phyloP scores from a whole-genome alignment of 2,329 filamentous ascomycete species.

The Fusarium zealandicum region DNA sequence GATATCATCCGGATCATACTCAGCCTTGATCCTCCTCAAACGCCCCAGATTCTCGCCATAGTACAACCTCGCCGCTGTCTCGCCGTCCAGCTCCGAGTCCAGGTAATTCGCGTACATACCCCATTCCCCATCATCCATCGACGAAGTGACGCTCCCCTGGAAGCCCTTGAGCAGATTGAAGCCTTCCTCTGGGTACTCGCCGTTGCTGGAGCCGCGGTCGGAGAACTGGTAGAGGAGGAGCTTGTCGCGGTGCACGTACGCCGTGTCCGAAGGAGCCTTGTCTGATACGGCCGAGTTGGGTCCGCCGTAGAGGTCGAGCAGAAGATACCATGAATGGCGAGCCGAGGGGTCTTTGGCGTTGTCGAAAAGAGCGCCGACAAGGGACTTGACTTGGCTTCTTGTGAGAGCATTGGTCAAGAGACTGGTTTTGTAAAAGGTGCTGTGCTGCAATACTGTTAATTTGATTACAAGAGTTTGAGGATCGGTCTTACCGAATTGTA shows the following conservation, averaged over 20 bases:
- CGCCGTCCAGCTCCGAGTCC: conserved; percentile 46
- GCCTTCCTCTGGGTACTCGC: conserved; percentile 44
- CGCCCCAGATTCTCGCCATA: conserved; percentile 47
- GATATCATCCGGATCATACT: conserved; percentile 48
- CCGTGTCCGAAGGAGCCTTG: conserved; percentile 37
- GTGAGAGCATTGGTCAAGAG: conserved; percentile 41
- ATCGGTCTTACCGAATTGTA: conserved; percentile 30
- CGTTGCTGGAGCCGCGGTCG: conserved; percentile 45
- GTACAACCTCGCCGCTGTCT: conserved; percentile 46
- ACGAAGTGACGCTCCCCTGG: conserved; percentile 43
- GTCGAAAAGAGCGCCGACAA: conserved; percentile 30
- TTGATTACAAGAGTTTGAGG: fast-evolving
- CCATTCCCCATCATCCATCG: conserved; percentile 42
- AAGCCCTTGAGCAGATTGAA: conserved; percentile 47
- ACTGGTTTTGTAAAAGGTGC: conserved; percentile 43
- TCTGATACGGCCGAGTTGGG: conserved; percentile 48
- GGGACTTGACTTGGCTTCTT: conserved; percentile 29
- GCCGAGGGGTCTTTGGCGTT: conserved; percentile 21
- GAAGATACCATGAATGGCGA: conserved; percentile 34
- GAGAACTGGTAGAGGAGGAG: conserved; percentile 60
- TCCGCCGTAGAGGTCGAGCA: conserved; percentile 45
- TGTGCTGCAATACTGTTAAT: conserved; percentile 34
- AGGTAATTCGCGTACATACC: conserved; percentile 54
- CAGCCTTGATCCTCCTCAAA: conserved; percentile 47
- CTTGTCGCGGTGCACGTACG: conserved; percentile 53